Evolutionary conservation across 805 yeast species (phyloP).

Genomic region (Yamadazyma sp.): DNA sequence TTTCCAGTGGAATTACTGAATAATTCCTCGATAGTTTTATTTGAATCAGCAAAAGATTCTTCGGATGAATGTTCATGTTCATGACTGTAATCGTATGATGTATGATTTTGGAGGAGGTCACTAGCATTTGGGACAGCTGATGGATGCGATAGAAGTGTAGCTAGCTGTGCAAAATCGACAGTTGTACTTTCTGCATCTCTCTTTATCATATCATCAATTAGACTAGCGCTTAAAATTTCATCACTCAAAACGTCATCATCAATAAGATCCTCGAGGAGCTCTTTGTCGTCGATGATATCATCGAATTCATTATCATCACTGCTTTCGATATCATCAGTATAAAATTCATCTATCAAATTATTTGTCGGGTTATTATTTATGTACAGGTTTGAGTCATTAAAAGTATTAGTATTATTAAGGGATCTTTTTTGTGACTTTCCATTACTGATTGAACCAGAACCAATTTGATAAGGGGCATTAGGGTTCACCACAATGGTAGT

Average conservation of each 20-base stretch:
- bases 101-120: not conserved
- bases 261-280: not conserved
- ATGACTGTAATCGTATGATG: no score
- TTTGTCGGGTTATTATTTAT: no score
- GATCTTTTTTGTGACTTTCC: no score
- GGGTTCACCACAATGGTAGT: slow-evolving; percentile 10
- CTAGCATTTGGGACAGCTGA: not conserved
- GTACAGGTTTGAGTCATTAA: no score
- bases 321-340: not conserved
- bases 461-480: slow-evolving; percentile 5
- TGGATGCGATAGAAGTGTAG: not conserved
- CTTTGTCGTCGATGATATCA: not conserved
- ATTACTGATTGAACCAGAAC: no score
- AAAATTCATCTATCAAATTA: not conserved
- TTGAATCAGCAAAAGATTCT: slow-evolving; percentile 12
- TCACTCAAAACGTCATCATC: not conserved
- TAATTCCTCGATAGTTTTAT: slow-evolving; percentile 17
- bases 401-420: no score
- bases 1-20: slow-evolving; percentile 25
- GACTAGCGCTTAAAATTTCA: not conserved
- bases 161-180: not conserved
- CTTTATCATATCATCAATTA: not conserved
- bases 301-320: not conserved
- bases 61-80: not conserved
- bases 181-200: slow-evolving; percentile 1